These are phyloP conservation scores for Boletales sp. DNA, from an alignment of 768 basidiomycete species.

Conservation along the genomic window DNA sequence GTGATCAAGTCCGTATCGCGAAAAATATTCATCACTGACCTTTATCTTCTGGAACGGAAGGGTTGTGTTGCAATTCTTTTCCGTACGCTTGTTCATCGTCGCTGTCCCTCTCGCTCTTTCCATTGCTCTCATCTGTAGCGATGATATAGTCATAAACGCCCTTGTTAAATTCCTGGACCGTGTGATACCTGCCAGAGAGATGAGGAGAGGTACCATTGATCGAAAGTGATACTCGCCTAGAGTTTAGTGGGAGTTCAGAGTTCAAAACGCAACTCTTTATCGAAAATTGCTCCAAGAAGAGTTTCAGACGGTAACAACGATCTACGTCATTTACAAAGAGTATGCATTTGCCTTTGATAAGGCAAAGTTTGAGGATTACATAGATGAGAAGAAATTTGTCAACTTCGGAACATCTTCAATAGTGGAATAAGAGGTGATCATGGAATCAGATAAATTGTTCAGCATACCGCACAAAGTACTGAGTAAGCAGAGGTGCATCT, in stretches of 20 bases:
- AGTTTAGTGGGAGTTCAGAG: constrained; percentile 92
- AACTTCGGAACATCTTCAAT: constrained; percentile 75
- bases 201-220: constrained; percentile 1
- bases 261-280: constrained; percentile 96
- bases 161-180: constrained; percentile 97
- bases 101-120: constrained; percentile 47
- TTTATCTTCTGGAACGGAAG: constrained; percentile 19
- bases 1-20: constrained; percentile 26
- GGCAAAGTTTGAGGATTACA: constrained; percentile 93
- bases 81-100: constrained; percentile 42
- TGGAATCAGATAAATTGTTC: neutral
- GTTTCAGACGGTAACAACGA: constrained; percentile 89
- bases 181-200: constrained; percentile 66
- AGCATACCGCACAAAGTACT: constrained; percentile 75
- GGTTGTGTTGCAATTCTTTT: constrained; percentile 12
- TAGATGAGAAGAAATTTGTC: constrained; percentile 97
- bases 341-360: constrained; percentile 94
- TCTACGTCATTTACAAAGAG: constrained; percentile 97
- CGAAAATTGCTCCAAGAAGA: constrained; percentile 98
- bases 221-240: constrained; percentile 47
- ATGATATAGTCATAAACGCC: constrained; percentile 99
- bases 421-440: neutral
- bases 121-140: constrained; percentile 87
- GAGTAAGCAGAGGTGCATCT: constrained; percentile 73
- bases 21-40: constrained; percentile 20